These are phyloP conservation scores for Talaromyces nanjingensis DNA, from an alignment of 495 filamentous ascomycete genomes.

Conservation along the genomic window DNA sequence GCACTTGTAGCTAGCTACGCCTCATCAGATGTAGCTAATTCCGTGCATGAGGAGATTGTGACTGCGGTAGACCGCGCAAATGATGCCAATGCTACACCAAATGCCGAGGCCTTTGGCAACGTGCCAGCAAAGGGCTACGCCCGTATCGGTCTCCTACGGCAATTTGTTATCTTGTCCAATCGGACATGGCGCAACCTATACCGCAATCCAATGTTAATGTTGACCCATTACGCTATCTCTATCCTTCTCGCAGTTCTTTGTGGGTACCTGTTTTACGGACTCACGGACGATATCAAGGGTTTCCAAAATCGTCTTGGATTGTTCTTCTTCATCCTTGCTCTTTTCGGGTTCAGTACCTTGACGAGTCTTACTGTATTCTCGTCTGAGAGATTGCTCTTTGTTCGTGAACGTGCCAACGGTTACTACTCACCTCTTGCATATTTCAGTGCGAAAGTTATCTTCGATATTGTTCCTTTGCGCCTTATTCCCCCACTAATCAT, in stretches of 20 bases:
- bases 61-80: slow-evolving; percentile 52
- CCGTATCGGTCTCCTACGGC: slow-evolving; percentile 66
- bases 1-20: slow-evolving; percentile 66
- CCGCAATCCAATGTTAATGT: slow-evolving; percentile 96
- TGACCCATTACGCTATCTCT: slow-evolving; percentile 98
- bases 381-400: slow-evolving; percentile 83
- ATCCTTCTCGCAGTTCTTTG: slow-evolving; percentile 91
- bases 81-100: slow-evolving; percentile 62
- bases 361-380: slow-evolving; percentile 93
- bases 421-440: slow-evolving; percentile 99
- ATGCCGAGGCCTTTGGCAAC: slow-evolving; percentile 47
- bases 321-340: slow-evolving; percentile 93
- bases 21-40: slow-evolving; percentile 68
- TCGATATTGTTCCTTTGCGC: slow-evolving; percentile 89
- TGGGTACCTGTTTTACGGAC: slow-evolving; percentile 91
- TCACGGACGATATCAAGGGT: slow-evolving; percentile 90
- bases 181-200: slow-evolving; percentile 98
- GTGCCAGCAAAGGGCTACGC: slow-evolving; percentile 63
- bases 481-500: slow-evolving; percentile 95
- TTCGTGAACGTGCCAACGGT: slow-evolving; percentile 91
- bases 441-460: slow-evolving; percentile 86
- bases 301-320: slow-evolving; percentile 98
- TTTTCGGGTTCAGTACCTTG: slow-evolving; percentile 95
- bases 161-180: slow-evolving; percentile 83
- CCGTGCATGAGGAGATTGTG: slow-evolving; percentile 75